A percentile compares a stretch with the other conserved stretches of the same genome.
Evolutionary conservation across 108 stramenopile genomes (phyloP).

Genomic region (Stephanodiscus minutulus): DNA sequence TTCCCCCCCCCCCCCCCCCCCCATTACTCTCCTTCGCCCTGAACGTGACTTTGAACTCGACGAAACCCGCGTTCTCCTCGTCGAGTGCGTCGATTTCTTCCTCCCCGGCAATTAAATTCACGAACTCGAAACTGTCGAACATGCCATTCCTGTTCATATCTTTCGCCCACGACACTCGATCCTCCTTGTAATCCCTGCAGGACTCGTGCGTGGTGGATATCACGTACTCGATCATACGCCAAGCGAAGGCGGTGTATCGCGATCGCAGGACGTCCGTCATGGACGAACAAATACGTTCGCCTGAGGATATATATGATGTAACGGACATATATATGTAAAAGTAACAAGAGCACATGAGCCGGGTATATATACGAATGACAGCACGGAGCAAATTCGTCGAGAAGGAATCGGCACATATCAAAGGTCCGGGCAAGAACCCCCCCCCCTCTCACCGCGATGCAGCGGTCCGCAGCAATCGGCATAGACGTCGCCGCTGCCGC

Average conservation of each 20-base stretch:
- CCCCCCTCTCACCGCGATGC: conserved; percentile 33
- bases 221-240: conserved; percentile 57
- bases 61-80: conserved; percentile 55
- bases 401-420: too few relatives aligned
- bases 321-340: too few relatives aligned
- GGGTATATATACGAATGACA: too few relatives aligned
- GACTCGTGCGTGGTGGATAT: conserved; percentile 71
- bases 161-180: conserved; percentile 76
- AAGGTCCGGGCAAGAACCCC: too few relatives aligned
- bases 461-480: conserved; percentile 63
- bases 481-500: conserved; percentile 51
- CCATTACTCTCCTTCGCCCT: conserved; percentile 34
- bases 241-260: conserved; percentile 71
- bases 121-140: conserved; percentile 84
- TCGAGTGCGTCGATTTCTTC: conserved; percentile 31
- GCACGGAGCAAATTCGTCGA: too few relatives aligned
- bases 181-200: conserved; percentile 60
- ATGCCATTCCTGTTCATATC: conserved; percentile 72
- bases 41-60: conserved; percentile 64
- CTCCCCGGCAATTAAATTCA: conserved; percentile 41
- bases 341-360: too few relatives aligned
- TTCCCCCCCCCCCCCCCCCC: background rate
- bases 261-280: conserved; percentile 59
- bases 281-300: conserved; percentile 27
- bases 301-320: too few relatives aligned